Percentiles rank a stretch among this genome's conserved stretches.
These are phyloP conservation scores for Ophidiomyces ophidiicola DNA, from an alignment of 2,329 filamentous ascomycete species.

Conservation along the genomic window DNA sequence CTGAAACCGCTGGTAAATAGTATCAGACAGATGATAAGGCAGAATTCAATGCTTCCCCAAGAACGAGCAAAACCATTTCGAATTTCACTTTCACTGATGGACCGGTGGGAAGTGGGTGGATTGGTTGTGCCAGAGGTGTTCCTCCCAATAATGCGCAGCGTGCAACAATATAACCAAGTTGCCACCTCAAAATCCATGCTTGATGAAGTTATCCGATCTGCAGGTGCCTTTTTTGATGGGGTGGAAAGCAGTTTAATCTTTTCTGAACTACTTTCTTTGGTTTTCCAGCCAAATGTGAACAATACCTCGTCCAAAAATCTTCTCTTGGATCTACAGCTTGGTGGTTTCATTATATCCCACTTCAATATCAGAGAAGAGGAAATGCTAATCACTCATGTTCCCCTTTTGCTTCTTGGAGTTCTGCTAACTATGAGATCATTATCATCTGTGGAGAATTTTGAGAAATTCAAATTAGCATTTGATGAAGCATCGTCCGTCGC, in stretches of 20 bases:
- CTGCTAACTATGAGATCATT: slow-evolving; percentile 37
- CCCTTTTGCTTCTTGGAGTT: slow-evolving; percentile 57
- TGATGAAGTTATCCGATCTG: slow-evolving; percentile 78
- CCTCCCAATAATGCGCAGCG: slow-evolving; percentile 68
- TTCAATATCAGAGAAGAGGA: slow-evolving; percentile 96
- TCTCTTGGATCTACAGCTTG: slow-evolving; percentile 56
- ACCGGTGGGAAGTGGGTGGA: slow-evolving; percentile 92
- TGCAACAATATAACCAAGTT: slow-evolving; percentile 58
- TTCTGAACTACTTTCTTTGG: slow-evolving; percentile 60
- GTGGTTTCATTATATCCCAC: slow-evolving; percentile 68
- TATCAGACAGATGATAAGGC: slow-evolving; percentile 62
- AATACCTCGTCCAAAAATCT: slow-evolving; percentile 41
- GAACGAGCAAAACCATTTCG: slow-evolving; percentile 77
- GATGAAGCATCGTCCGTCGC: slow-evolving; percentile 33
- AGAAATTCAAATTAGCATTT: slow-evolving; percentile 22
- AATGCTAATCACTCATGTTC: slow-evolving; percentile 79
- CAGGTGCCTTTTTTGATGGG: slow-evolving; percentile 92
- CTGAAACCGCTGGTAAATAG: slow-evolving; percentile 61
- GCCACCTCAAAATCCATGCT: slow-evolving; percentile 59
- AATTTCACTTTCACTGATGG: slow-evolving; percentile 91
- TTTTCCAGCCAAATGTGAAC: slow-evolving; percentile 29
- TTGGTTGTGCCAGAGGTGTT: slow-evolving; percentile 82
- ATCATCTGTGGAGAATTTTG: slow-evolving; percentile 13
- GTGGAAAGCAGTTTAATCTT: slow-evolving; percentile 93
- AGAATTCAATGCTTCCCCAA: slow-evolving; percentile 41